Percentiles rank a stretch among this genome's conserved stretches.
phyloP scores from a whole-genome alignment of 2,329 filamentous ascomycete species.

The Xylariaceae sp. region DNA sequence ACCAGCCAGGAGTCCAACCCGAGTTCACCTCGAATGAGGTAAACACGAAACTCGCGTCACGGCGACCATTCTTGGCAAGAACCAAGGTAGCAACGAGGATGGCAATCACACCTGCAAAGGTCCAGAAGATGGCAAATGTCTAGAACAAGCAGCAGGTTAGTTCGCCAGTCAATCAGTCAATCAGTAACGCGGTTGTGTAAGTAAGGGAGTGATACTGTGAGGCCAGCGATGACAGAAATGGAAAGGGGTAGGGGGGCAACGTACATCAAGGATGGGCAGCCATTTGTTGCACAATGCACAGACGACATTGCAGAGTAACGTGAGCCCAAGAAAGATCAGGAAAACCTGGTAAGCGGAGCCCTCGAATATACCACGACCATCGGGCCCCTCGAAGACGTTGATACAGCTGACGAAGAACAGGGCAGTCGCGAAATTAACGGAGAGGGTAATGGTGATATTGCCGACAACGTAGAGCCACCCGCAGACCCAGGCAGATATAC shows the following conservation, averaged over 20 bases:
- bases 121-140: constrained; percentile 71
- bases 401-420: constrained; percentile 55
- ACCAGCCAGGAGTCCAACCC: constrained; percentile 67
- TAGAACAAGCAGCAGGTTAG: constrained; percentile 27
- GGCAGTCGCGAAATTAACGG: constrained; percentile 75
- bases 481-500: constrained; percentile 63
- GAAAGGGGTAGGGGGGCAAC: constrained; percentile 26
- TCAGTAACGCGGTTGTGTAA: background rate
- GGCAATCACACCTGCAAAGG: constrained; percentile 63
- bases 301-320: constrained; percentile 58
- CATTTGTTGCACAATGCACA: constrained; percentile 63
- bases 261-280: constrained; percentile 64
- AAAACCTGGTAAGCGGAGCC: constrained; percentile 60
- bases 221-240: background rate
- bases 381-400: constrained; percentile 48
- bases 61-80: constrained; percentile 64
- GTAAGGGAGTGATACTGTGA: background rate
- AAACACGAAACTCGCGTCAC: constrained; percentile 58
- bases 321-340: constrained; percentile 65
- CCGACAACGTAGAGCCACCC: constrained; percentile 74
- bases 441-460: constrained; percentile 76
- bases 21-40: constrained; percentile 63
- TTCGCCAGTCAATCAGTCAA: background rate
- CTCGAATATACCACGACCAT: constrained; percentile 41
- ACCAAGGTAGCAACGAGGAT: constrained; percentile 58